Conservation (phyloP, 768 basidiomycete species). For the Tulasnella sp. region DNA sequence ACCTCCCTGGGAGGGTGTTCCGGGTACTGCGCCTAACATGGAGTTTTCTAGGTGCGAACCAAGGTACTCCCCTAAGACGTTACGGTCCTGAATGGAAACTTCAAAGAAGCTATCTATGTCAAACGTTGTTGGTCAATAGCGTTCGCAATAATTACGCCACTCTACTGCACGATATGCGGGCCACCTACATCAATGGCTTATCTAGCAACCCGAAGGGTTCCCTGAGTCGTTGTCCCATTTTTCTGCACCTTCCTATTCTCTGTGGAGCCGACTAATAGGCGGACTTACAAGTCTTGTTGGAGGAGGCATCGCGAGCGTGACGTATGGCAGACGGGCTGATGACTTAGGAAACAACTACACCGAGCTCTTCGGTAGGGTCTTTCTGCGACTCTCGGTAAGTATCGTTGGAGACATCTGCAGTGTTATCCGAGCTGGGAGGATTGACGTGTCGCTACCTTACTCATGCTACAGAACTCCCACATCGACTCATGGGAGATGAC, state of each 20-base stretch:
- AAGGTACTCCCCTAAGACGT: background rate
- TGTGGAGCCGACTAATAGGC: no score
- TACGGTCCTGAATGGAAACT: background rate
- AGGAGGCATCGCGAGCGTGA: background rate
- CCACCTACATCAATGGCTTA: background rate
- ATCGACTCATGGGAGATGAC: slow-evolving; percentile 28
- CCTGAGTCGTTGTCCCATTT: background rate
- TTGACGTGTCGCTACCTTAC: background rate
- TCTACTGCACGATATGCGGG: background rate
- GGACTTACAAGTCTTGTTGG: background rate
- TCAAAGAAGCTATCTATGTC: background rate
- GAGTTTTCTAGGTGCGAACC: background rate
- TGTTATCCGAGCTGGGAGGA: background rate
- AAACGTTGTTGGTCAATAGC: background rate
- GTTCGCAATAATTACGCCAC: background rate
- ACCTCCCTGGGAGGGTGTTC: no score
- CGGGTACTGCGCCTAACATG: background rate
- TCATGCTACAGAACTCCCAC: background rate
- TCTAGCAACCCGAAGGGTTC: background rate
- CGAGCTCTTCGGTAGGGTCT: slow-evolving; percentile 35
- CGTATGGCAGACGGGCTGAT: background rate
- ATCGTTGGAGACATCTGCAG: no score
- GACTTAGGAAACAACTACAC: background rate
- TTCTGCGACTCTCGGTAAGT: slow-evolving; percentile 7
- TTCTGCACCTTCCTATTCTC: background rate